Evolutionary conservation across 2,329 filamentous ascomycete genomes (phyloP).

Genomic region (Fusarium udum): DNA sequence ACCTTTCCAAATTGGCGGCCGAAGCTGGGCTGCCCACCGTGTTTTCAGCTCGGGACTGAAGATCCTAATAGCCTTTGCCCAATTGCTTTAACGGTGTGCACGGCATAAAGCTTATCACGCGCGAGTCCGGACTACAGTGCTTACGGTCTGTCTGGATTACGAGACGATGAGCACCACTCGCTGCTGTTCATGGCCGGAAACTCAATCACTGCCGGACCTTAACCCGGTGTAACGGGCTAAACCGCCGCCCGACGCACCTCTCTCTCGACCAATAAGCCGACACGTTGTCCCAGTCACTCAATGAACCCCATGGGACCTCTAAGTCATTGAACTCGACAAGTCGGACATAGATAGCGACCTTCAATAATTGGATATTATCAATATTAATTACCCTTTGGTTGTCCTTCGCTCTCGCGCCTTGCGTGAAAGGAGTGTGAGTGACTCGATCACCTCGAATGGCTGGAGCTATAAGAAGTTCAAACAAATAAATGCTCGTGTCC

Average conservation of each 20-base stretch:
- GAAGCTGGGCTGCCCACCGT: neutral
- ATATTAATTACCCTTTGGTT: neutral
- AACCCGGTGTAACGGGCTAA: neutral
- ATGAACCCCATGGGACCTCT: neutral
- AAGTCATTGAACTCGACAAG: neutral
- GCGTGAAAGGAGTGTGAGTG: neutral
- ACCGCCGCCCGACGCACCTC: too few relatives aligned
- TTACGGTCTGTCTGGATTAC: neutral
- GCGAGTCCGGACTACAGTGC: neutral
- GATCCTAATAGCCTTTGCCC: neutral
- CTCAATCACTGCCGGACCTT: neutral
- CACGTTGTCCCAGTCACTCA: too few relatives aligned
- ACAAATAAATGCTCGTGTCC: too few relatives aligned
- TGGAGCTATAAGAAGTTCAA: neutral
- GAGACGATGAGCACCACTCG: neutral
- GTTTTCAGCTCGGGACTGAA: neutral
- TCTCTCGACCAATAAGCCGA: neutral
- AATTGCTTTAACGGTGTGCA: neutral
- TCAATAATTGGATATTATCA: neutral
- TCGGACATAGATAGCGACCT: too few relatives aligned
- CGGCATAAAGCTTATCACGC: neutral
- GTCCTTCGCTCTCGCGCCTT: neutral
- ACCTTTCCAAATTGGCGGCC: rapidly evolving
- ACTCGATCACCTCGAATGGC: neutral
- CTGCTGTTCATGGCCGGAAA: neutral